Percentiles rank a stretch among this genome's conserved stretches.
phyloP scores from a whole-genome alignment of 495 filamentous ascomycete genomes.

The Trichoderma orchidacearum region DNA sequence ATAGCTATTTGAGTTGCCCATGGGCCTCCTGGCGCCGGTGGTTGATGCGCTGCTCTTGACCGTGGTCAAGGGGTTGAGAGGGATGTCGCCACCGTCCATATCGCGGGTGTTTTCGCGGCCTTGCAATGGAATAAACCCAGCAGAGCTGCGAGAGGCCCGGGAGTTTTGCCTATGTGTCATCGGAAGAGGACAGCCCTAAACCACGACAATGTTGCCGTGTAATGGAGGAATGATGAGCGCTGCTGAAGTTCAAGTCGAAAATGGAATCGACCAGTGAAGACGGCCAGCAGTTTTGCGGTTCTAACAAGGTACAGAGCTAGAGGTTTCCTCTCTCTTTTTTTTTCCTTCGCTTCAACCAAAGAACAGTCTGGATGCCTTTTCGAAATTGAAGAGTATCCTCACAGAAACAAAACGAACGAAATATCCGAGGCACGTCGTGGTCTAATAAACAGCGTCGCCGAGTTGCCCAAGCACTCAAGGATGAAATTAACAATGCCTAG shows the following conservation, averaged over 20 bases:
- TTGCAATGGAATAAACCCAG: not conserved
- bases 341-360: not conserved
- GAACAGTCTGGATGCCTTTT: not conserved
- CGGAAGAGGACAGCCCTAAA: not conserved
- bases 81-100: slow-evolving; percentile 6
- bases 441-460: not conserved
- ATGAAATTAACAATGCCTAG: not conserved
- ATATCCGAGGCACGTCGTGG: not conserved
- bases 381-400: not conserved
- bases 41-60: slow-evolving; percentile 35
- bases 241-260: too few relatives aligned
- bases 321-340: not conserved
- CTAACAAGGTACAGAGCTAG: too few relatives aligned
- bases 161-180: not conserved
- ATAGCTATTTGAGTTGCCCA: slow-evolving; percentile 12
- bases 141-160: not conserved
- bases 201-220: not conserved
- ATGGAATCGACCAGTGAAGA: too few relatives aligned
- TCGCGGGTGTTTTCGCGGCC: not conserved
- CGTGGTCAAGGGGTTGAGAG: slow-evolving; percentile 30
- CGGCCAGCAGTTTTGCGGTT: too few relatives aligned
- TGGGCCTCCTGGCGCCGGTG: slow-evolving; percentile 36
- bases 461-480: not conserved
- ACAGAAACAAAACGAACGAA: not conserved
- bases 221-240: not conserved